Percentiles rank a stretch among this genome's conserved stretches.
Conservation (phyloP, 2,329 filamentous ascomycete genomes). For the Neonectria hederae region DNA sequence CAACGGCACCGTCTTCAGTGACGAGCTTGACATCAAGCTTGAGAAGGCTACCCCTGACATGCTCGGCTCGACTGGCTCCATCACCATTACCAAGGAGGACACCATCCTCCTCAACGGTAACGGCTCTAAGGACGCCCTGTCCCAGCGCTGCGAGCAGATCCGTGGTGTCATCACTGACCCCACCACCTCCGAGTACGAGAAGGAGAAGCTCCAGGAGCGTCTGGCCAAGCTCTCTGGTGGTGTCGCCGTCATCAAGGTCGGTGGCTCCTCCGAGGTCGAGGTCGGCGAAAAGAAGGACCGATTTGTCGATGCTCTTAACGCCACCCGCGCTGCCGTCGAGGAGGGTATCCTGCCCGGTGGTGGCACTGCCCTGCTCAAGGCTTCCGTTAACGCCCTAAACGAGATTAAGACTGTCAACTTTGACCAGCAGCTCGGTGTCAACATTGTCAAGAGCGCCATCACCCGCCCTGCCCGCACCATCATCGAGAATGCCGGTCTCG, state of each 20-base stretch:
- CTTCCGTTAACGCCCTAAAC: slow-evolving; percentile 85
- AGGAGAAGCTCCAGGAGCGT: slow-evolving; percentile 99
- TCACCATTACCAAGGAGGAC: slow-evolving; percentile 99
- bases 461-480: slow-evolving; percentile 94
- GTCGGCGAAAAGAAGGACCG: slow-evolving; percentile 99
- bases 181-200: slow-evolving; percentile 97
- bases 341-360: slow-evolving; percentile 98
- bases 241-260: slow-evolving; percentile 99
- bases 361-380: slow-evolving; percentile 98
- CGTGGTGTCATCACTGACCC: slow-evolving; percentile 95
- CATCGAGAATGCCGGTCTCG: slow-evolving; percentile 95
- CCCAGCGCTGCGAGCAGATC: slow-evolving; percentile 98
- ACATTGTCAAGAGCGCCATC: slow-evolving; percentile 97
- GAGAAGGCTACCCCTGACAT: slow-evolving; percentile 97
- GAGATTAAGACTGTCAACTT: slow-evolving; percentile 93
- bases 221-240: slow-evolving; percentile 98
- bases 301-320: slow-evolving; percentile 97
- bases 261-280: slow-evolving; percentile 96
- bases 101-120: slow-evolving; percentile 98
- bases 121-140: slow-evolving; percentile 90
- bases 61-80: slow-evolving; percentile 96
- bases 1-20: slow-evolving; percentile 96
- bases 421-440: slow-evolving; percentile 98
- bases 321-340: slow-evolving; percentile 97
- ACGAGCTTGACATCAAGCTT: slow-evolving; percentile 98